phyloP scores from a whole-genome alignment of 805 yeast species.

The Zygoascus flipseniorum region DNA sequence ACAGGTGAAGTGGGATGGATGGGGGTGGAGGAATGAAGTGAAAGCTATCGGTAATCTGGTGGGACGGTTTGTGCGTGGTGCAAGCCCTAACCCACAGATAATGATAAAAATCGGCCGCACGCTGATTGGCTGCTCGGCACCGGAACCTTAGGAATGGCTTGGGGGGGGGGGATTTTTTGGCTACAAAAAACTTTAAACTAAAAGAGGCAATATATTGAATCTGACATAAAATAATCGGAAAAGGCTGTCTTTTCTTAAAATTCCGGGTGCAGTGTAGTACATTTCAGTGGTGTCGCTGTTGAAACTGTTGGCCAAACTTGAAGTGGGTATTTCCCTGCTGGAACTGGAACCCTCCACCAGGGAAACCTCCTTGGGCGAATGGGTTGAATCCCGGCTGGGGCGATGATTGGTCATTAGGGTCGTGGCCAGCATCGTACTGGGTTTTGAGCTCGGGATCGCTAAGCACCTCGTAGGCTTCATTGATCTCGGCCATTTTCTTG shows the following conservation, averaged over 20 bases:
- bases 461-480: constrained; percentile 84
- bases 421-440: constrained; percentile 48
- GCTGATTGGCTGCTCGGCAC: not conserved
- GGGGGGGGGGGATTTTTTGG: no score
- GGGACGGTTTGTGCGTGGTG: not conserved
- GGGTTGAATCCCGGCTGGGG: not conserved
- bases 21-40: not conserved
- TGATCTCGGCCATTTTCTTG: constrained; percentile 80
- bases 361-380: not conserved
- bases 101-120: not conserved
- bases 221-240: no score
- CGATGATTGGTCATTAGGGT: constrained; percentile 32
- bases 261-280: no score
- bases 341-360: constrained; percentile 6
- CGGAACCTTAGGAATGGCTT: no score
- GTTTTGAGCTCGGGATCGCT: constrained; percentile 55
- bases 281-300: not conserved
- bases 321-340: not conserved
- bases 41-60: not conserved
- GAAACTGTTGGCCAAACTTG: not conserved
- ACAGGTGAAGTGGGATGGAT: not conserved
- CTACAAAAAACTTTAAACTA: no score
- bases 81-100: not conserved
- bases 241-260: no score
- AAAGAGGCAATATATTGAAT: no score